Evolutionary conservation across 2,329 filamentous ascomycete species (phyloP).

Genomic region (Bipolaris zeicola): DNA sequence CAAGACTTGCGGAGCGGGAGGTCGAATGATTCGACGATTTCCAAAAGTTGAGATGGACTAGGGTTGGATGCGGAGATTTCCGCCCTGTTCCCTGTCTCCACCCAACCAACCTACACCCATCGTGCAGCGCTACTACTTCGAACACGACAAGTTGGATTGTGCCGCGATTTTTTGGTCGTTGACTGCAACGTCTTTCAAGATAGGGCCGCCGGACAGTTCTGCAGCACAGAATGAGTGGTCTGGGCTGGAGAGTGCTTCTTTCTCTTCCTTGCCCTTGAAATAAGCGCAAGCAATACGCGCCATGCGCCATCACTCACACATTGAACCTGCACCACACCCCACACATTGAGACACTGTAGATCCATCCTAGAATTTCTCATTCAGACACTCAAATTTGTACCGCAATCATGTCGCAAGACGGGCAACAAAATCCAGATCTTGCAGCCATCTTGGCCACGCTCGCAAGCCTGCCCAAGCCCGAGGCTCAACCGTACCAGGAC

Average conservation of each 20-base stretch:
- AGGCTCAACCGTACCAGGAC: slow-evolving; percentile 17
- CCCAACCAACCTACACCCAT: slow-evolving; percentile 15
- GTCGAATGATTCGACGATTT: slow-evolving; percentile 37
- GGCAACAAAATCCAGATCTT: slow-evolving; percentile 35
- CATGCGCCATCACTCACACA: slow-evolving; percentile 13
- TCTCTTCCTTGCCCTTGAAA: slow-evolving; percentile 13
- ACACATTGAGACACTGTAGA: neutral
- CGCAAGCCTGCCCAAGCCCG: slow-evolving; percentile 34
- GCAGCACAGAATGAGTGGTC: neutral
- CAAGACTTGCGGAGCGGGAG: slow-evolving; percentile 26
- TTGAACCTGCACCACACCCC: neutral
- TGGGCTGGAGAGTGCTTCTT: slow-evolving; percentile 3
- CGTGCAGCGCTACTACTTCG: slow-evolving; percentile 6
- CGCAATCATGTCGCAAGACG: slow-evolving; percentile 40
- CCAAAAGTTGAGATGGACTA: slow-evolving; percentile 41
- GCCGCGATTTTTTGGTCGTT: neutral
- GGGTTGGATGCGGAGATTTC: slow-evolving; percentile 40
- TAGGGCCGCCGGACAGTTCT: neutral
- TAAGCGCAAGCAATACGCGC: slow-evolving; percentile 14
- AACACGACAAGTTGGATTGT: neutral
- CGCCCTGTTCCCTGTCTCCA: slow-evolving; percentile 12
- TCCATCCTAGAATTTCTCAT: neutral
- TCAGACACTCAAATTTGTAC: neutral
- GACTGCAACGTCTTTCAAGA: neutral
- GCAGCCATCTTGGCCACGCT: slow-evolving; percentile 45